Conservation (phyloP, 371 early-diverging fungal species). For the Fennellomyces sp. region DNA sequence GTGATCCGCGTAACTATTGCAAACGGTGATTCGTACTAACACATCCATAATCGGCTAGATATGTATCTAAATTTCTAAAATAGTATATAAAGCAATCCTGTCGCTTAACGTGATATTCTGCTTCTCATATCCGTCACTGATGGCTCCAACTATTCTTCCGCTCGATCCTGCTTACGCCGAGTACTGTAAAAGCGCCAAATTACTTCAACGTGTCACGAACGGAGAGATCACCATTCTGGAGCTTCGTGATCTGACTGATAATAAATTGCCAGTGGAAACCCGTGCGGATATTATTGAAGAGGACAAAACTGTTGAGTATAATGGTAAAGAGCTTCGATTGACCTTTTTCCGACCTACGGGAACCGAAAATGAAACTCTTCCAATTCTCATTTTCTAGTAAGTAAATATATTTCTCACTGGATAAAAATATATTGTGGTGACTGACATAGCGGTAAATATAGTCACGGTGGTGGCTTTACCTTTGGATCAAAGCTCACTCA, state of each 20-base stretch:
- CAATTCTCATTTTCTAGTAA: slow-evolving; percentile 18
- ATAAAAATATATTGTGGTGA: neutral
- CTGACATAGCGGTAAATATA: neutral
- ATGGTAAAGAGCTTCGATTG: neutral
- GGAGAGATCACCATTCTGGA: neutral
- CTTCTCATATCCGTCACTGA: too few species aligned
- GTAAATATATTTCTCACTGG: neutral
- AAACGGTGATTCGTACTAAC: too few species aligned
- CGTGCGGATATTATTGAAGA: neutral
- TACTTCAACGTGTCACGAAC: neutral
- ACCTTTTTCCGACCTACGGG: slow-evolving; percentile 16
- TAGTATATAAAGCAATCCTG: too few species aligned
- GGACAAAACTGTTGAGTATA: neutral
- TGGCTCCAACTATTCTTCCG: too few species aligned
- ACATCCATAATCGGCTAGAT: too few species aligned
- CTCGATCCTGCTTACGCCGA: slow-evolving; percentile 1
- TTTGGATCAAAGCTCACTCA: slow-evolving; percentile 16
- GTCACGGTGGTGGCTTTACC: slow-evolving; percentile 23
- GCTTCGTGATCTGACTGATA: too few species aligned
- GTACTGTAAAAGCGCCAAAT: neutral
- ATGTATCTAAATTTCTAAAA: too few species aligned
- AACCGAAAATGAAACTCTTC: slow-evolving; percentile 12
- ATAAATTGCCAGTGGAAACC: too few species aligned
- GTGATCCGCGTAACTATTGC: too few species aligned
- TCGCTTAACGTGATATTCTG: too few species aligned